phyloP scores from a whole-genome alignment of 768 basidiomycete species.

The Xerocomellus amylosporus region DNA sequence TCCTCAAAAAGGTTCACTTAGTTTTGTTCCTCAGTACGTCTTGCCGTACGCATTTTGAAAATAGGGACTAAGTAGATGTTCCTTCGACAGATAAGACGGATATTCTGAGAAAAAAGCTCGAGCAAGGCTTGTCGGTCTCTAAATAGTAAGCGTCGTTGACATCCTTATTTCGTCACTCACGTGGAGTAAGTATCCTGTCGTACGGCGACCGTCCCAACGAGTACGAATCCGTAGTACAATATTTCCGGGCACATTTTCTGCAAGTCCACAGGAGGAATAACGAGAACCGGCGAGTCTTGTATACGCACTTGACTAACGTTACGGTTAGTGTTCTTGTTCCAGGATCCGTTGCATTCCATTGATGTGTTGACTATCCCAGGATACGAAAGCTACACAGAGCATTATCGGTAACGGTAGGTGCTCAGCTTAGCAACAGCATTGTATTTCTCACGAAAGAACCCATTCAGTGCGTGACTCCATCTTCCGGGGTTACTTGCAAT shows the following conservation, averaged over 20 bases:
- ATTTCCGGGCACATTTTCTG: constrained; percentile 85
- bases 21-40: constrained; percentile 58
- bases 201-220: constrained; percentile 79
- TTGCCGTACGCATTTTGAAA: not conserved
- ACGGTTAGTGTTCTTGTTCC: constrained; percentile 46
- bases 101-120: constrained; percentile 68
- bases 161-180: constrained; percentile 7
- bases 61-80: not conserved
- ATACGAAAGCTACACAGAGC: constrained; percentile 78
- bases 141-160: constrained; percentile 61
- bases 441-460: constrained; percentile 8
- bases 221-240: constrained; percentile 77
- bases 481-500: constrained; percentile 71
- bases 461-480: constrained; percentile 66
- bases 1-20: constrained; percentile 67
- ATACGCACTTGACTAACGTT: constrained; percentile 78
- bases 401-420: constrained; percentile 77
- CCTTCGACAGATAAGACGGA: constrained; percentile 66
- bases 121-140: constrained; percentile 63
- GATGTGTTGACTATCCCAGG: constrained; percentile 39
- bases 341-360: not conserved
- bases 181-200: constrained; percentile 62
- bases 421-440: not conserved
- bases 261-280: constrained; percentile 78
- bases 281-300: constrained; percentile 75